phyloP scores from a whole-genome alignment of 2,329 filamentous ascomycete genomes.

The Chaetomium sp. region DNA sequence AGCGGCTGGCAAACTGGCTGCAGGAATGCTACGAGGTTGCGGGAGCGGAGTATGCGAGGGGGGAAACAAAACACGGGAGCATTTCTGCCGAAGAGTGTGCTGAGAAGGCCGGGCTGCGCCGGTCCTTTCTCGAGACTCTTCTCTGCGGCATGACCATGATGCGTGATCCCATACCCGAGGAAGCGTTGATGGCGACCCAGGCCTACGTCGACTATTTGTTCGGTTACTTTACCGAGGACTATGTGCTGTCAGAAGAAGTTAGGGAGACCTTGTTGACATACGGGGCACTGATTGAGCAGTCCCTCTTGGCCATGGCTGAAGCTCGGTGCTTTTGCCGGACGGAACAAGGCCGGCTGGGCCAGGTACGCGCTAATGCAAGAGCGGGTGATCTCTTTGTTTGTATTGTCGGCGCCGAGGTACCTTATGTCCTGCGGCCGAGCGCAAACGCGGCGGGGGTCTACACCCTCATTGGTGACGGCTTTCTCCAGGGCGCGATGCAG shows the following conservation, averaged over 20 bases:
- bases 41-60: neutral
- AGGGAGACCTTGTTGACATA: neutral
- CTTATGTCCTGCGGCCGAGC: slow-evolving; percentile 5
- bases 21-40: slow-evolving; percentile 3
- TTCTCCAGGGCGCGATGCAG: slow-evolving; percentile 11
- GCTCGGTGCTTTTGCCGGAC: slow-evolving; percentile 14
- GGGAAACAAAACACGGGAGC: neutral
- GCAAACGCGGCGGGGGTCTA: neutral
- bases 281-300: slow-evolving; percentile 1
- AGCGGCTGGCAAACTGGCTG: neutral
- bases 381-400: slow-evolving; percentile 13
- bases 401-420: slow-evolving; percentile 17
- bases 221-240: neutral
- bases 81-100: neutral
- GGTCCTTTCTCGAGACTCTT: slow-evolving; percentile 2
- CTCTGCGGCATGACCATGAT: slow-evolving; percentile 6
- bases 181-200: neutral
- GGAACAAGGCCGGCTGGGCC: slow-evolving; percentile 13
- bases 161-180: slow-evolving; percentile 7
- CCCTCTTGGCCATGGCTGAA: neutral
- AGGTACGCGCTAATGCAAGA: slow-evolving; percentile 1
- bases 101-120: neutral
- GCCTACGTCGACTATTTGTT: slow-evolving; percentile 4
- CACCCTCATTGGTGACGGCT: slow-evolving; percentile 6
- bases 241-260: neutral